These are phyloP conservation scores for Halophytophthora polymorphica DNA, from an alignment of 352 stramenopile genomes.

Conservation along the genomic window DNA sequence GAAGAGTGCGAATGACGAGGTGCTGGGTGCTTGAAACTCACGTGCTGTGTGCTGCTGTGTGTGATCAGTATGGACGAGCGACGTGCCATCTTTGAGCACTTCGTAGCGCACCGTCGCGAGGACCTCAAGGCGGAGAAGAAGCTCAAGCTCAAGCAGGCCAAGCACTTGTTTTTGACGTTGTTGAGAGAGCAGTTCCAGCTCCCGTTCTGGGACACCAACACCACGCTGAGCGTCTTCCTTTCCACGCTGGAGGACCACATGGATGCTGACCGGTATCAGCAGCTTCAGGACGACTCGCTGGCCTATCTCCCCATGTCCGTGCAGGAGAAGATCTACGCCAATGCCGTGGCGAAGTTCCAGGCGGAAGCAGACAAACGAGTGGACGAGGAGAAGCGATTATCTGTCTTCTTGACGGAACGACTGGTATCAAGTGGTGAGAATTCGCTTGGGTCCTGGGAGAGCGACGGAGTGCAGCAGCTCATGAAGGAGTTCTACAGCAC, in stretches of 20 bases:
- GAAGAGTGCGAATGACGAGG: too few relatives aligned
- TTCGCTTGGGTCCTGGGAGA: slow-evolving; percentile 17
- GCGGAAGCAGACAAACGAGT: slow-evolving; percentile 28
- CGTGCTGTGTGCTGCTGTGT: slow-evolving; percentile 3
- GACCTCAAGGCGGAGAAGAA: slow-evolving; percentile 80
- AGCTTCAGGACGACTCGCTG: slow-evolving; percentile 38
- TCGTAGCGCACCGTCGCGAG: slow-evolving; percentile 67
- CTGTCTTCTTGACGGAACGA: slow-evolving; percentile 29
- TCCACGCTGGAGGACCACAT: slow-evolving; percentile 42
- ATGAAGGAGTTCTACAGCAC: slow-evolving; percentile 27
- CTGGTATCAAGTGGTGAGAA: slow-evolving; percentile 16
- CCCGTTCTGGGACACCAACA: slow-evolving; percentile 42
- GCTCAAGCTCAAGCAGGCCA: slow-evolving; percentile 58
- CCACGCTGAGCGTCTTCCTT: slow-evolving; percentile 51
- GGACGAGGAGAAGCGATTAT: slow-evolving; percentile 27
- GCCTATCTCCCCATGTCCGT: slow-evolving; percentile 32
- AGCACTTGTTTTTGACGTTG: slow-evolving; percentile 44
- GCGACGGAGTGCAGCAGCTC: slow-evolving; percentile 19
- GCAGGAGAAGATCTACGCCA: slow-evolving; percentile 58
- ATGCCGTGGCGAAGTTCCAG: slow-evolving; percentile 37
- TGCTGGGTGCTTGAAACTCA: slow-evolving; percentile 1
- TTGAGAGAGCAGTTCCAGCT: slow-evolving; percentile 45
- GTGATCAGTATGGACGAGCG: slow-evolving; percentile 69
- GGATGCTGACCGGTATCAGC: slow-evolving; percentile 26
- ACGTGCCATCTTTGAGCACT: slow-evolving; percentile 76